A percentile compares a stretch with the other conserved stretches of the same genome.
These are phyloP conservation scores for Apocynum venetum DNA, from an alignment of 257 asterid genomes.

Conservation along the genomic window DNA sequence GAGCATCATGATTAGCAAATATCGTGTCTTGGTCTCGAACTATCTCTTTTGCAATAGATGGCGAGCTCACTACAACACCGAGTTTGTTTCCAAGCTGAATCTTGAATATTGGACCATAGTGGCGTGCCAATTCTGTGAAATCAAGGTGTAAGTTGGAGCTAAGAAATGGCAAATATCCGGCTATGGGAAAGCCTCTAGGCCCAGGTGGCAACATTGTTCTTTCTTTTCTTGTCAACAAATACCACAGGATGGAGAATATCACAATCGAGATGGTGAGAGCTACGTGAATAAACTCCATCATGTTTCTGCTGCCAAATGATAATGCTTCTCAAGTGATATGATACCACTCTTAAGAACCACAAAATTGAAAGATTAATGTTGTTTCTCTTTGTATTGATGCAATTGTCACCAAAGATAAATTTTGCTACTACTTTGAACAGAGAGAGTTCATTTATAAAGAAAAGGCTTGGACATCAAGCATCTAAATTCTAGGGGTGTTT, in stretches of 20 bases:
- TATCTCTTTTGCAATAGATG: constrained; percentile 28
- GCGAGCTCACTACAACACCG: constrained; percentile 34
- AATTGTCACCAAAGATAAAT: no score
- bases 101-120: constrained; percentile 30
- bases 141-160: constrained; percentile 36
- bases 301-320: not conserved
- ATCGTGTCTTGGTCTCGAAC: constrained; percentile 33
- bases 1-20: constrained; percentile 41
- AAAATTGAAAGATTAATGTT: no score
- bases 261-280: constrained; percentile 1
- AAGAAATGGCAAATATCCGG: constrained; percentile 42
- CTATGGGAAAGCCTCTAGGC: constrained; percentile 45
- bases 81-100: constrained; percentile 33
- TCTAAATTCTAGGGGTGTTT: no score
- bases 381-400: no score
- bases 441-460: no score
- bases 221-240: not conserved
- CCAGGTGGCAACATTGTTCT: constrained; percentile 23
- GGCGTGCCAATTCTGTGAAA: constrained; percentile 25
- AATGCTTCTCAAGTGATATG: no score
- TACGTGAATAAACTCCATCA: not conserved
- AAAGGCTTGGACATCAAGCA: no score
- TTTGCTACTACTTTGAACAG: no score
- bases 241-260: not conserved
- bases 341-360: no score